Conservation (phyloP, 371 early-diverging fungal genomes). For the Rhizopus sp. region DNA sequence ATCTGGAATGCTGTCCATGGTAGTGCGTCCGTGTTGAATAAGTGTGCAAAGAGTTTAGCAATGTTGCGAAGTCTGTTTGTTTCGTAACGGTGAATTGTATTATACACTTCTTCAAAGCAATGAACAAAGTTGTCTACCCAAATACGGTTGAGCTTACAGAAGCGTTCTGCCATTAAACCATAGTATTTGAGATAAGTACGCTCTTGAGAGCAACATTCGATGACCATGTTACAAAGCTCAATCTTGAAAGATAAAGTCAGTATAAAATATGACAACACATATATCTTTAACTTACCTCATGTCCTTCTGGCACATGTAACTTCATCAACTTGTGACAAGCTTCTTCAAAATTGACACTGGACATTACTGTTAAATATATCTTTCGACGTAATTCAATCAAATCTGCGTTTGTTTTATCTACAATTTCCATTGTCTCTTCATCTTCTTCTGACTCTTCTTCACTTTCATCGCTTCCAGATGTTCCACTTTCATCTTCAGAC, state of each 20-base stretch:
- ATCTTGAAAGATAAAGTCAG: slow-evolving; percentile 38
- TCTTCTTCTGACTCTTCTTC: slow-evolving; percentile 37
- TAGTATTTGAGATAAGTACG: slow-evolving; percentile 92
- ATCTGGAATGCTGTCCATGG: slow-evolving; percentile 83
- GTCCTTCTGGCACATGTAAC: slow-evolving; percentile 79
- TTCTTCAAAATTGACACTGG: slow-evolving; percentile 94
- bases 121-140: slow-evolving; percentile 81
- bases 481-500: slow-evolving; percentile 60
- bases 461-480: slow-evolving; percentile 51
- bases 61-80: slow-evolving; percentile 93
- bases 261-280: background rate
- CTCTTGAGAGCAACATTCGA: slow-evolving; percentile 97
- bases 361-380: slow-evolving; percentile 97
- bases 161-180: slow-evolving; percentile 93
- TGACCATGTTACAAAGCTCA: slow-evolving; percentile 94
- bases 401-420: slow-evolving; percentile 90
- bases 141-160: slow-evolving; percentile 79
- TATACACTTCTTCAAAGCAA: slow-evolving; percentile 84
- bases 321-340: slow-evolving; percentile 94
- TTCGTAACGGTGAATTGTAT: slow-evolving; percentile 92
- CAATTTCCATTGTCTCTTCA: slow-evolving; percentile 67
- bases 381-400: slow-evolving; percentile 86
- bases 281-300: slow-evolving; percentile 58
- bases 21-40: slow-evolving; percentile 85
- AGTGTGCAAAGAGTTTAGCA: slow-evolving; percentile 90